Percentiles rank a stretch among this genome's conserved stretches.
These are phyloP conservation scores for Thalassia testudinum DNA, from an alignment of 116 monocot species.

Conservation along the genomic window DNA sequence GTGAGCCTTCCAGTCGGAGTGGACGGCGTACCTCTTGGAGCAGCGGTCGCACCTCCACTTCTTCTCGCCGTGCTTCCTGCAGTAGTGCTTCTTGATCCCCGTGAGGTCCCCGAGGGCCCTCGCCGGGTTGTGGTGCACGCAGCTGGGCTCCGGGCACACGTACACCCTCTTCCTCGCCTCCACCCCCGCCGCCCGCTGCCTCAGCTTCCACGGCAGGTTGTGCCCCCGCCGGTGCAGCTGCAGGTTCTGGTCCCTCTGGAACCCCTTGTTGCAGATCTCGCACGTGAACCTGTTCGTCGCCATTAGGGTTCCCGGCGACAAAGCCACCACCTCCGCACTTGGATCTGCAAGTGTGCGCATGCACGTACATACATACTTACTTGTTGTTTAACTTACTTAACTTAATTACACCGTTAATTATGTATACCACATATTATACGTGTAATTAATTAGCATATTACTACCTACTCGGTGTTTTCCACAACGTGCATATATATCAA, in stretches of 20 bases:
- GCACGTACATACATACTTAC: too few relatives aligned
- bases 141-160: conserved; percentile 50
- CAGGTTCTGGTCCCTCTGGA: conserved; percentile 57
- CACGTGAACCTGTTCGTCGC: conserved; percentile 56
- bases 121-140: conserved; percentile 59
- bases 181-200: conserved; percentile 20
- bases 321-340: background rate
- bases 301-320: conserved; percentile 45
- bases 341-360: too few relatives aligned
- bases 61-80: conserved; percentile 86
- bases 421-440: too few relatives aligned
- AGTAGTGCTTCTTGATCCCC: conserved; percentile 83
- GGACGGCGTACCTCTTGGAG: conserved; percentile 76
- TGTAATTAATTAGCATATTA: too few relatives aligned
- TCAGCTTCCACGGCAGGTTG: conserved; percentile 56
- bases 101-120: conserved; percentile 83
- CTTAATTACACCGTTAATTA: too few relatives aligned
- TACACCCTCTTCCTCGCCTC: conserved; percentile 49
- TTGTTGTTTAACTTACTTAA: too few relatives aligned
- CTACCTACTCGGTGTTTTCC: too few relatives aligned
- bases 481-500: too few relatives aligned
- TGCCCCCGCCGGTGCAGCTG: conserved; percentile 58
- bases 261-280: conserved; percentile 60
- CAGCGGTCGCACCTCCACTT: conserved; percentile 91
- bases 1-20: conserved; percentile 83